Evolutionary conservation across 345 rosid genomes (phyloP).

Genomic region (Barbarea vulgaris): DNA sequence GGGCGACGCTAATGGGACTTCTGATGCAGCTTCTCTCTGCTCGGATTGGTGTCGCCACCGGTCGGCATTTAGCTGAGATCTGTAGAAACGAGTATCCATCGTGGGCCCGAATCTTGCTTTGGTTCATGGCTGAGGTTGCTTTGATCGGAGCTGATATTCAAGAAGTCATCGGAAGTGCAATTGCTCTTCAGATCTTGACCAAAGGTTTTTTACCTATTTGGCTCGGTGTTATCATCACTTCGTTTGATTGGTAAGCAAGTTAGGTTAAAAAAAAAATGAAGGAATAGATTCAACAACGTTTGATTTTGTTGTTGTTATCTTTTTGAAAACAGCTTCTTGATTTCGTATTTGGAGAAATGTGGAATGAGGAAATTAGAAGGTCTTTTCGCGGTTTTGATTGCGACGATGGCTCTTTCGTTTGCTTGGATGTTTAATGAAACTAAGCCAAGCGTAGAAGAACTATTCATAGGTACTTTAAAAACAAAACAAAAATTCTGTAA

Average conservation of each 20-base stretch:
- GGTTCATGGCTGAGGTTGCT: constrained; percentile 96
- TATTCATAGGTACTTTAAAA: constrained; percentile 53
- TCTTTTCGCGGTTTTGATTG: constrained; percentile 70
- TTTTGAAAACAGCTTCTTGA: constrained; percentile 59
- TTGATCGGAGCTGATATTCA: constrained; percentile 94
- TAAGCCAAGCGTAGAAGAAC: constrained; percentile 73
- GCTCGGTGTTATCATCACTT: constrained; percentile 84
- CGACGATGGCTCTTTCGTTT: constrained; percentile 75
- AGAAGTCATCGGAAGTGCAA: constrained; percentile 93
- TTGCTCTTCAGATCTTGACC: constrained; percentile 88
- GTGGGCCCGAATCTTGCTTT: constrained; percentile 73
- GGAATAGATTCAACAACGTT: not conserved
- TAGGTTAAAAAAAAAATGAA: not conserved
- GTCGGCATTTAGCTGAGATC: constrained; percentile 88
- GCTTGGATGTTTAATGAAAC: constrained; percentile 89
- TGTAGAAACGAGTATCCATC: constrained; percentile 74
- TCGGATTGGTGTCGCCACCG: constrained; percentile 85
- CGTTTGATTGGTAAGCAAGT: constrained; percentile 72
- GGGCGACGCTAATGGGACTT: constrained; percentile 89
- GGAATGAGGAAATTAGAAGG: constrained; percentile 85
- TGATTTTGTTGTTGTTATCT: too few species aligned
- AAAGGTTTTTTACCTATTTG: constrained; percentile 81
- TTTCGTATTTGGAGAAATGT: constrained; percentile 72
- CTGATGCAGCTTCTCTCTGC: constrained; percentile 86
- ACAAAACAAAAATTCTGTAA: not conserved